phyloP scores from a whole-genome alignment of 495 filamentous ascomycete genomes.

The Aspergillus hancockii region DNA sequence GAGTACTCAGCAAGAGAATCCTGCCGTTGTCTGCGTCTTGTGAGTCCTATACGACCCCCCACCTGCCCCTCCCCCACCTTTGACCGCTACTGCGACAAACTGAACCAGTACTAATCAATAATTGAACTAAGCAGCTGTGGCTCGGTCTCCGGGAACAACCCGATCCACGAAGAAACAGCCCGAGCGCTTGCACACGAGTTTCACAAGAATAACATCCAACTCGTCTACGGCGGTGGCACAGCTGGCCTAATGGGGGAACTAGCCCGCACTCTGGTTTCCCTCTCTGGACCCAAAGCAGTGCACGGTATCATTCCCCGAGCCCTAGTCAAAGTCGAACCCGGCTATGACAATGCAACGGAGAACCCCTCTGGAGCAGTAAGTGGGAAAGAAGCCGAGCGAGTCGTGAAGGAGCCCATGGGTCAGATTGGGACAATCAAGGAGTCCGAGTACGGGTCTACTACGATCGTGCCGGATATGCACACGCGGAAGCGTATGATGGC shows the following conservation, averaged over 20 bases:
- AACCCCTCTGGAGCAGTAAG: slow-evolving; percentile 6
- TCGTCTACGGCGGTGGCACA: slow-evolving; percentile 95
- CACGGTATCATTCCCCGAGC: slow-evolving; percentile 91
- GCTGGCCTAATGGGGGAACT: slow-evolving; percentile 94
- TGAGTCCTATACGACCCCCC: slow-evolving; percentile 44
- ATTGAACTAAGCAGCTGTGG: slow-evolving; percentile 58
- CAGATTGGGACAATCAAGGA: slow-evolving; percentile 58
- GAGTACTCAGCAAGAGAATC: slow-evolving; percentile 45
- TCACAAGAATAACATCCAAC: slow-evolving; percentile 68
- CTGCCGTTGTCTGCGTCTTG: slow-evolving; percentile 77
- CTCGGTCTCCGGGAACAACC: slow-evolving; percentile 67
- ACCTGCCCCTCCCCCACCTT: slow-evolving; percentile 16
- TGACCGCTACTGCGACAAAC: not conserved
- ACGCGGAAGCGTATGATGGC: slow-evolving; percentile 93
- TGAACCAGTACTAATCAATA: not conserved
- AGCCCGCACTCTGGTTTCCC: slow-evolving; percentile 79
- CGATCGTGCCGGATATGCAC: slow-evolving; percentile 92
- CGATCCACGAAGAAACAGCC: slow-evolving; percentile 72
- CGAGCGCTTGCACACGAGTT: slow-evolving; percentile 73
- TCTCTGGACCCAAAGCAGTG: slow-evolving; percentile 78
- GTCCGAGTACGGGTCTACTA: slow-evolving; percentile 75
- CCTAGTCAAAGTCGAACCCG: slow-evolving; percentile 78
- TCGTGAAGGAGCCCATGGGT: slow-evolving; percentile 28
- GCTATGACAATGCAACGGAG: slow-evolving; percentile 42
- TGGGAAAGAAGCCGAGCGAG: slow-evolving; percentile 44